A percentile compares a stretch with the other conserved stretches of the same genome.
These are phyloP conservation scores for Aureobasidium vineae DNA, from an alignment of 2,329 filamentous ascomycete genomes.

Conservation along the genomic window DNA sequence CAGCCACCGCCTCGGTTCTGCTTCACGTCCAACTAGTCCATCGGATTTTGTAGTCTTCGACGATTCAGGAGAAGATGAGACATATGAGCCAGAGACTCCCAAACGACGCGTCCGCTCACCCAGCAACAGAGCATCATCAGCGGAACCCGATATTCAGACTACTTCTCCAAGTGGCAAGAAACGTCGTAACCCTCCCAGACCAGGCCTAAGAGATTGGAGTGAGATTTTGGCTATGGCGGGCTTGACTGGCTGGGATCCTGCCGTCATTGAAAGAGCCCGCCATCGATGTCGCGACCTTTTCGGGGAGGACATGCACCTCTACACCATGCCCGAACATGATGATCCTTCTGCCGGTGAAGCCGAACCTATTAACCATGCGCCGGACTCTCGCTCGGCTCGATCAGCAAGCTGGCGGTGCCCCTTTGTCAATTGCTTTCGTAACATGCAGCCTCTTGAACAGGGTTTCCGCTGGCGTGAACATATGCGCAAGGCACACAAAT, in stretches of 20 bases:
- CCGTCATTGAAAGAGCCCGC: constrained; percentile 66
- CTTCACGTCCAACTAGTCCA: neutral
- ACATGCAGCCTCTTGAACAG: constrained; percentile 32
- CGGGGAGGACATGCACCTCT: constrained; percentile 65
- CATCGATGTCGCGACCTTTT: constrained; percentile 75
- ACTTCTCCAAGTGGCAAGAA: constrained; percentile 7
- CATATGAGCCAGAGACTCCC: constrained; percentile 5
- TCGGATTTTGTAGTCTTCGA: neutral
- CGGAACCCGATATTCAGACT: constrained; percentile 5
- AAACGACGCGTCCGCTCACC: neutral
- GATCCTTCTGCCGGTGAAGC: constrained; percentile 29
- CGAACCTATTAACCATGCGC: neutral
- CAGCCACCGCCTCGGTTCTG: neutral
- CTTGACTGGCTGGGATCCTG: constrained; percentile 65
- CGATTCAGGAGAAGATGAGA: constrained; percentile 21
- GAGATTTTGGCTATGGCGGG: constrained; percentile 78
- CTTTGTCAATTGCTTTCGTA: constrained; percentile 33
- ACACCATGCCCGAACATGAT: constrained; percentile 51
- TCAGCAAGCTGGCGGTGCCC: constrained; percentile 32
- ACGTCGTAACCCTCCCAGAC: constrained; percentile 13
- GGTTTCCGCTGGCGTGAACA: constrained; percentile 38
- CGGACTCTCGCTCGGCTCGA: neutral
- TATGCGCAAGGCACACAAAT: constrained; percentile 35
- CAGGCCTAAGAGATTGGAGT: constrained; percentile 72
- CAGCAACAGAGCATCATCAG: constrained; percentile 6